Conservation (phyloP, 768 basidiomycete species). For the Heimioporus sp. region DNA sequence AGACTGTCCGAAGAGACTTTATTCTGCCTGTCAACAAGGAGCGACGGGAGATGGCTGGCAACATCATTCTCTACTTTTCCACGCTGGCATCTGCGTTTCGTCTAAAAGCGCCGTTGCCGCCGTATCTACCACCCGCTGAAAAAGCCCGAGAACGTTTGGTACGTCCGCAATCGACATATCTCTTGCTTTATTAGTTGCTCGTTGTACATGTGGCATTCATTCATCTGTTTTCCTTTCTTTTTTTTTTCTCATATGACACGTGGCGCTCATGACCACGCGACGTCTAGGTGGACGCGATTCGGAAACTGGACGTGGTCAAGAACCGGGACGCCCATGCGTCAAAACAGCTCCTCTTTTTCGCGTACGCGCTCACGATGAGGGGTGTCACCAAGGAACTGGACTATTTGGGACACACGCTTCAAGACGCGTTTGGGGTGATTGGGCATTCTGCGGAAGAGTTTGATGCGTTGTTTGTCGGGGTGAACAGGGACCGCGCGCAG, state of each 20-base stretch:
- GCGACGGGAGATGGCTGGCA: slow-evolving; percentile 92
- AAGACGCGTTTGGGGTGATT: slow-evolving; percentile 91
- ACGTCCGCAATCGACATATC: slow-evolving; percentile 13
- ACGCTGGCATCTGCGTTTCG: slow-evolving; percentile 76
- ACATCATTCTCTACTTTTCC: slow-evolving; percentile 88
- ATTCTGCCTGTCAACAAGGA: slow-evolving; percentile 88
- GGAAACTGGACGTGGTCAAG: slow-evolving; percentile 84
- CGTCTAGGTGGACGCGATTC: slow-evolving; percentile 73
- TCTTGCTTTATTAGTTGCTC: too few relatives aligned
- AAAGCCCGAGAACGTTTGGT: slow-evolving; percentile 78
- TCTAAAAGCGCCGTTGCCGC: slow-evolving; percentile 90
- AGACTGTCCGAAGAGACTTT: slow-evolving; percentile 85
- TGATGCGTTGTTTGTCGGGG: slow-evolving; percentile 62
- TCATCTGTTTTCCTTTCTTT: too few relatives aligned
- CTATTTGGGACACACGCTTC: slow-evolving; percentile 72
- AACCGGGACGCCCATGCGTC: slow-evolving; percentile 79
- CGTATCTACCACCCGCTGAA: slow-evolving; percentile 93
- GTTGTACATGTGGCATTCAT: neutral
- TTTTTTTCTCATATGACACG: too few relatives aligned
- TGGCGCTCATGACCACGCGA: too few relatives aligned
- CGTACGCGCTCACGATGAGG: slow-evolving; percentile 92
- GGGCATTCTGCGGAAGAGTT: slow-evolving; percentile 81
- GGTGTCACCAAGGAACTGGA: slow-evolving; percentile 91
- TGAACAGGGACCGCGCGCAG: neutral
- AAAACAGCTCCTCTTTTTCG: slow-evolving; percentile 87